Evolutionary conservation across 2,329 filamentous ascomycete species (phyloP).

Genomic region (Fusarium sp.): DNA sequence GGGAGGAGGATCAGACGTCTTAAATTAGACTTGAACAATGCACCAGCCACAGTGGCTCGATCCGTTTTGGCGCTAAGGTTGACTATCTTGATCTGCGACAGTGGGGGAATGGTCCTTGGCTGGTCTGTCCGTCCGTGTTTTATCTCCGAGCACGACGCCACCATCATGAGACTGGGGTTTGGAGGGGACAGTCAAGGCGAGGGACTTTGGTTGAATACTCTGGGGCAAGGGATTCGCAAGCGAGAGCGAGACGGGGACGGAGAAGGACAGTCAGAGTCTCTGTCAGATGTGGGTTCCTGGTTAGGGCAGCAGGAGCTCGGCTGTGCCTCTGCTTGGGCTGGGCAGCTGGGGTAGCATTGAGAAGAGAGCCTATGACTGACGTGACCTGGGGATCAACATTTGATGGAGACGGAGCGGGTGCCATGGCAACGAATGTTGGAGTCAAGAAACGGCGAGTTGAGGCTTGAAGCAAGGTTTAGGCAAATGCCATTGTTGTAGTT

Average conservation of each 20-base stretch:
- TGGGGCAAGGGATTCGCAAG: background rate
- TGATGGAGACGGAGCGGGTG: conserved; percentile 19
- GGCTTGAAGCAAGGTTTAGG: background rate
- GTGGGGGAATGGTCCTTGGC: conserved; percentile 10
- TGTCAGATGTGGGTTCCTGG: background rate
- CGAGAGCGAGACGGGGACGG: background rate
- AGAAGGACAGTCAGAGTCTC: background rate
- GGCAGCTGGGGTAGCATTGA: background rate
- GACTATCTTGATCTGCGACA: conserved; percentile 27
- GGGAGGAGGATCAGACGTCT: background rate
- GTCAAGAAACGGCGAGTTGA: background rate
- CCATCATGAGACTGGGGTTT: conserved; percentile 11
- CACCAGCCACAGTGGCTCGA: conserved; percentile 33
- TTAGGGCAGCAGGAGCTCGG: background rate
- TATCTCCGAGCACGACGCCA: conserved; percentile 23
- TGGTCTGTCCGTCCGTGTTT: background rate
- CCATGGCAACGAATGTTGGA: conserved; percentile 22
- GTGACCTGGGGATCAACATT: conserved; percentile 9
- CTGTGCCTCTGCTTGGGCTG: background rate
- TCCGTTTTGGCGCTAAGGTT: background rate
- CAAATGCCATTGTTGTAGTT: background rate
- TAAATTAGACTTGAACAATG: background rate
- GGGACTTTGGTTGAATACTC: background rate
- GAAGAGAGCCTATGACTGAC: background rate
- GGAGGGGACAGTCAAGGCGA: background rate